A percentile compares a stretch with the other conserved stretches of the same genome.
Conservation (phyloP, 331 rosid species). For the Acacia concinna region DNA sequence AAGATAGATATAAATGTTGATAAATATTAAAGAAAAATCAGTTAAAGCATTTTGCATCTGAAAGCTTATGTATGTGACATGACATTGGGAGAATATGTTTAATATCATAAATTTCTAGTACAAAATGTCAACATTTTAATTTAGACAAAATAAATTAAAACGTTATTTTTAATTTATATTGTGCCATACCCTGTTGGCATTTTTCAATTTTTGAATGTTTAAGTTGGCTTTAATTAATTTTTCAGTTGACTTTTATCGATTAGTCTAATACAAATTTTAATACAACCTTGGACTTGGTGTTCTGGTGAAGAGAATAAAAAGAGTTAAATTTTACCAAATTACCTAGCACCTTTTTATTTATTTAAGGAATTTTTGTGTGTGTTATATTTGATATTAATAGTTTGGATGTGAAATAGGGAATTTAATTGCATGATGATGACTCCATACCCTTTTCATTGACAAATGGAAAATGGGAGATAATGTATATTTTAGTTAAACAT, state of each 20-base stretch:
- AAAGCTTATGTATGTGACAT: too few species aligned
- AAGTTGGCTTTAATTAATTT: not conserved
- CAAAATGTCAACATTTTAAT: not conserved
- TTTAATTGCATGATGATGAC: not conserved
- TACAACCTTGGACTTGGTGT: constrained; percentile 12
- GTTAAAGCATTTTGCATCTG: not conserved
- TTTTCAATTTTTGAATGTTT: not conserved
- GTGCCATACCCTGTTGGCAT: not conserved
- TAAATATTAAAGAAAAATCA: too few species aligned
- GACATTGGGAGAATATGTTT: not conserved
- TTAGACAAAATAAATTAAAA: not conserved
- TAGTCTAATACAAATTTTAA: not conserved
- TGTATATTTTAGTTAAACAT: not conserved
- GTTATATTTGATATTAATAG: constrained; percentile 30
- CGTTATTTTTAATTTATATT: not conserved
- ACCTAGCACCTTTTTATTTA: constrained; percentile 13
- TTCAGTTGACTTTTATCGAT: not conserved
- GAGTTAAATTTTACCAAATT: not conserved
- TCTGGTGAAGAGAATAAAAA: not conserved
- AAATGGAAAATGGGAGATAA: not conserved
- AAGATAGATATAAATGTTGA: too few species aligned
- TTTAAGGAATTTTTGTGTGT: not conserved
- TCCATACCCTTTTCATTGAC: not conserved
- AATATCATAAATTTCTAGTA: not conserved
- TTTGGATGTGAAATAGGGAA: not conserved